A percentile compares a stretch with the other conserved stretches of the same genome.
phyloP scores from a whole-genome alignment of 1,284 basidiomycete species.

The Cryptococcus deneoformans region DNA sequence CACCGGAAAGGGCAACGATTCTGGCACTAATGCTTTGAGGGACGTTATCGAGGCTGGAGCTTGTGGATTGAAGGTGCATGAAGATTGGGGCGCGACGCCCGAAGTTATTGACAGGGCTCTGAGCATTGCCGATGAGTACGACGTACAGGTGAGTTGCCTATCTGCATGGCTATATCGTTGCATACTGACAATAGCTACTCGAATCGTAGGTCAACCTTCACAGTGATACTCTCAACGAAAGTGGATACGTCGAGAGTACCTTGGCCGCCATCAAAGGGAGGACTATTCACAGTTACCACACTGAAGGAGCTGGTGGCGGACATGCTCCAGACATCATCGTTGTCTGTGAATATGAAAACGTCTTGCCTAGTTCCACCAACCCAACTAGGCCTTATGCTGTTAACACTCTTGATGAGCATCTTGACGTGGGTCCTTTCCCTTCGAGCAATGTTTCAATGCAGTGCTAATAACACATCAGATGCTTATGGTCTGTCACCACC shows the following conservation, averaged over 20 bases:
- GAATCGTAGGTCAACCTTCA: constrained; percentile 80
- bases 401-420: constrained; percentile 96
- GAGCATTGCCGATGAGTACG: constrained; percentile 83
- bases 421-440: constrained; percentile 65
- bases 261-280: constrained; percentile 85
- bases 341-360: constrained; percentile 84
- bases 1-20: constrained; percentile 93
- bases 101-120: constrained; percentile 76
- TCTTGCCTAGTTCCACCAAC: constrained; percentile 96
- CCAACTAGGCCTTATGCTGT: constrained; percentile 89
- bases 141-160: constrained; percentile 69
- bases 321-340: constrained; percentile 98
- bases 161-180: neutral
- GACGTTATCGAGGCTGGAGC: constrained; percentile 88
- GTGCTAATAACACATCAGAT: constrained; percentile 59
- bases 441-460: neutral
- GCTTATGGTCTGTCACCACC: constrained; percentile 91
- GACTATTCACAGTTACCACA: constrained; percentile 98
- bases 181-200: neutral
- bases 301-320: constrained; percentile 91
- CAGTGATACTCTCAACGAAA: constrained; percentile 94
- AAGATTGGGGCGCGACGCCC: constrained; percentile 97
- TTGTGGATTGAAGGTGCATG: constrained; percentile 90
- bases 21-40: constrained; percentile 64
- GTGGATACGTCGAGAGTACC: constrained; percentile 69